phyloP scores from a whole-genome alignment of 1,139 yeast species.

The Blastobotrys ciferrii region DNA sequence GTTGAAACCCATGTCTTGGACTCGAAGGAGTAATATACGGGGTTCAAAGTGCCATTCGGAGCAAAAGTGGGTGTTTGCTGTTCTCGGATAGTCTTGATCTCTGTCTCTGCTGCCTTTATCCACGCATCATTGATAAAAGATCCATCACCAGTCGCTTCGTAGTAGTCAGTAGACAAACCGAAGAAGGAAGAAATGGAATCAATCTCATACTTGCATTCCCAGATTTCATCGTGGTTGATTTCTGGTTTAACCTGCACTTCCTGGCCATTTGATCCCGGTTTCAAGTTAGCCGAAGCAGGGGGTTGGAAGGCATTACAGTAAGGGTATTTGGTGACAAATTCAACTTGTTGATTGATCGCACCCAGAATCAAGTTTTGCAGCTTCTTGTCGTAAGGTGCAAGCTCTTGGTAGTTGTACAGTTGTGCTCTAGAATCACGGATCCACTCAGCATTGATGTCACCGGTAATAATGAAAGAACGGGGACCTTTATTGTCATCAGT shows the following conservation, averaged over 20 bases:
- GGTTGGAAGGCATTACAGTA: constrained; percentile 91
- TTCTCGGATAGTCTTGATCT: constrained; percentile 53
- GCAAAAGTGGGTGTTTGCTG: constrained; percentile 64
- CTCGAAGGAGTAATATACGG: constrained; percentile 57
- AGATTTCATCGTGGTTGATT: constrained; percentile 68
- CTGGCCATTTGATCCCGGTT: constrained; percentile 49
- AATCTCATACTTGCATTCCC: constrained; percentile 84
- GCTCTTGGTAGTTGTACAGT: constrained; percentile 66
- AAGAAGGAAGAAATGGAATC: constrained; percentile 81
- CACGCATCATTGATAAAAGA: constrained; percentile 50
- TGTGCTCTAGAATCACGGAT: constrained; percentile 81
- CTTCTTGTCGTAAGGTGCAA: constrained; percentile 47
- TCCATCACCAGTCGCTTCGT: constrained; percentile 47
- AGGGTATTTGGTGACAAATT: constrained; percentile 58
- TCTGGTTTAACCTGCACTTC: constrained; percentile 63
- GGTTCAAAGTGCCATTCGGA: constrained; percentile 43
- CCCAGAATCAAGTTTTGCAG: constrained; percentile 60
- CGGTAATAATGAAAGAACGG: constrained; percentile 65
- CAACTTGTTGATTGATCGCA: constrained; percentile 75
- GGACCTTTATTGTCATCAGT: constrained; percentile 30
- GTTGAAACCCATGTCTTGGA: constrained; percentile 70
- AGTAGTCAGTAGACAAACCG: constrained; percentile 68
- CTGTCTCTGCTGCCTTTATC: constrained; percentile 55
- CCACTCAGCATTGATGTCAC: constrained; percentile 85
- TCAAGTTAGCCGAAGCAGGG: constrained; percentile 59